Conservation (phyloP, 306 rosid species). For the Sicyos edulis region DNA sequence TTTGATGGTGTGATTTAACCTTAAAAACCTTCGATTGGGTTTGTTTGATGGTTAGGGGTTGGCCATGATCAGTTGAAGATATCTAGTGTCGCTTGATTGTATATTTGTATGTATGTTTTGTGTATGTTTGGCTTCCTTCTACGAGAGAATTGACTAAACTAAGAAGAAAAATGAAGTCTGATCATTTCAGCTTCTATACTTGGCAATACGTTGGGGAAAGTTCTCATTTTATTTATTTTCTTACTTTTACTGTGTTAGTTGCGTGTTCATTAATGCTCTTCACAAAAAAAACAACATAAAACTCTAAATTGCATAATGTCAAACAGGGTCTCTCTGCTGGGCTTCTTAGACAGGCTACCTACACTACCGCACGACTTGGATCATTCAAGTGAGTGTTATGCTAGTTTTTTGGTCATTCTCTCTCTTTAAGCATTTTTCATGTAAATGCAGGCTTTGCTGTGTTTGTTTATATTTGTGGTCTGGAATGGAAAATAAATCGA, state of each 20-base stretch:
- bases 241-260: not conserved
- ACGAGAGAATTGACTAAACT: not conserved
- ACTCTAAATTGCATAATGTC: constrained; percentile 25
- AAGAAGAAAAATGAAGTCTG: not conserved
- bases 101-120: not conserved
- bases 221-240: not conserved
- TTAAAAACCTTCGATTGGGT: not conserved
- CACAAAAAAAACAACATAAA: not conserved
- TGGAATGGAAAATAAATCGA: not conserved
- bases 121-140: not conserved
- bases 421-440: not conserved
- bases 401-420: not conserved
- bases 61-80: not conserved
- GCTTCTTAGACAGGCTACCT: constrained; percentile 91
- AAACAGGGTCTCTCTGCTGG: constrained; percentile 99
- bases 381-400: constrained; percentile 63
- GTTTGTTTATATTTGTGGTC: not conserved
- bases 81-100: no score
- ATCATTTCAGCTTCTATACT: not conserved
- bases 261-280: not conserved
- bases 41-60: not conserved
- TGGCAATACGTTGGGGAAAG: not conserved
- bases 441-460: not conserved
- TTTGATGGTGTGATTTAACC: not conserved
- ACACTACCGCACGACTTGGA: constrained; percentile 97